Conservation (phyloP, 805 yeast species). For the Saturnispora serradocipensis region DNA sequence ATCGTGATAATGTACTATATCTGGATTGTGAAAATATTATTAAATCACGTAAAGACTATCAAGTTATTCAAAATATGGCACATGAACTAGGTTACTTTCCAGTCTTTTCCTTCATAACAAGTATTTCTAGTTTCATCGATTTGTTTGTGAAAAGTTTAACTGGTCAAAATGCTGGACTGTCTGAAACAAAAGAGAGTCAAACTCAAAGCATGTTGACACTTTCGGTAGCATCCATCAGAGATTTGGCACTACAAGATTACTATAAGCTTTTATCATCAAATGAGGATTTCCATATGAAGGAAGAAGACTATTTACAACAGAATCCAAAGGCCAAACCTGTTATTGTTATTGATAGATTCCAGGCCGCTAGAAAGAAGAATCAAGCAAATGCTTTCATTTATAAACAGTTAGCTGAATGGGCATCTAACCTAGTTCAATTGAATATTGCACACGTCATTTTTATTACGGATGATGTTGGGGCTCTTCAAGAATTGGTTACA, state of each 20-base stretch:
- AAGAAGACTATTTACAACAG: constrained; percentile 75
- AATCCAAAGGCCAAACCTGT: constrained; percentile 84
- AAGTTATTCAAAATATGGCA: constrained; percentile 60
- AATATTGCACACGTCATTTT: constrained; percentile 86
- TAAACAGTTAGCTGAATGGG: constrained; percentile 80
- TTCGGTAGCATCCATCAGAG: constrained; percentile 64
- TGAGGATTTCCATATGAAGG: constrained; percentile 34
- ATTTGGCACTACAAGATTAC: constrained; percentile 44
- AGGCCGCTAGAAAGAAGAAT: constrained; percentile 44
- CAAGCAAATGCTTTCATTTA: constrained; percentile 55
- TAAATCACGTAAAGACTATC: constrained; percentile 66
- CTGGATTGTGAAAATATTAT: constrained; percentile 73
- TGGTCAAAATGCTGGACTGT: constrained; percentile 87
- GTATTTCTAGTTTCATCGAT: constrained; percentile 70
- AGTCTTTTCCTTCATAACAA: constrained; percentile 85
- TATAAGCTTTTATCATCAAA: constrained; percentile 20
- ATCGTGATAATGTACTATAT: constrained; percentile 51
- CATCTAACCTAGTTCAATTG: constrained; percentile 62
- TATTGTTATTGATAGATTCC: constrained; percentile 69
- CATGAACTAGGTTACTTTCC: constrained; percentile 85
- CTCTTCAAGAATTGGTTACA: constrained; percentile 54
- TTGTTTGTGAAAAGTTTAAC: constrained; percentile 82
- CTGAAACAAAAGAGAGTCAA: constrained; percentile 76
- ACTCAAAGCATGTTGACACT: constrained; percentile 70
- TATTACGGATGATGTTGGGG: constrained; percentile 78